A percentile compares a stretch with the other conserved stretches of the same genome.
Evolutionary conservation across 257 asterid species (phyloP).

Genomic region (Capsicum chinense): DNA sequence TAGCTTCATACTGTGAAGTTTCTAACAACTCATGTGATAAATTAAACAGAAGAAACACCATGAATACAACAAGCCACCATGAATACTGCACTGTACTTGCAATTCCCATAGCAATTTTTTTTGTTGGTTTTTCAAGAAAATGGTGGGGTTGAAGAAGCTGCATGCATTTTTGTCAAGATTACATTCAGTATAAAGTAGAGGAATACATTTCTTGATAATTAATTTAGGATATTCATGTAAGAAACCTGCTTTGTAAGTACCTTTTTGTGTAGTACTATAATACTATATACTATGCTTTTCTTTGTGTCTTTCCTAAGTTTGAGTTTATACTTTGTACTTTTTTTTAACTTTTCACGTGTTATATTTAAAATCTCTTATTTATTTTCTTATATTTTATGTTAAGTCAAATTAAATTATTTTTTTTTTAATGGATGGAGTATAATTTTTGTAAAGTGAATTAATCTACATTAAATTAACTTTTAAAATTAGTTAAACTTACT

Average conservation of each 20-base stretch:
- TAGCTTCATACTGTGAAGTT: slow-evolving; percentile 58
- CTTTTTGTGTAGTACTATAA: not conserved
- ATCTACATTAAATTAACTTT: too few relatives aligned
- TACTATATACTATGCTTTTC: too few relatives aligned
- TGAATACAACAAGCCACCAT: slow-evolving; percentile 31
- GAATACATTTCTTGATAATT: not conserved
- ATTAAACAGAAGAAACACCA: slow-evolving; percentile 41
- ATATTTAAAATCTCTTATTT: too few relatives aligned
- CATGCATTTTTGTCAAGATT: slow-evolving; percentile 12
- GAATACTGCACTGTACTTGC: not conserved
- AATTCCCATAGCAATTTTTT: slow-evolving; percentile 1
- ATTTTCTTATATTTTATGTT: too few relatives aligned
- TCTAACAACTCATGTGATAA: slow-evolving; percentile 54
- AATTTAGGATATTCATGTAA: not conserved
- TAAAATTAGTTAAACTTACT: too few relatives aligned
- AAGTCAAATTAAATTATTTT: too few relatives aligned
- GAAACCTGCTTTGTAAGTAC: not conserved
- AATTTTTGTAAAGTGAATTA: too few relatives aligned
- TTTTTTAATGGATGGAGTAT: too few relatives aligned
- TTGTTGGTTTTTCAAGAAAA: not conserved
- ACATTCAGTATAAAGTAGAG: not conserved
- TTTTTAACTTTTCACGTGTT: too few relatives aligned
- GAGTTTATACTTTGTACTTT: not conserved
- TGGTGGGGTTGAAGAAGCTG: not conserved
- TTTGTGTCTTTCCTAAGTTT: not conserved